These are phyloP conservation scores for Podila clonocystis DNA, from an alignment of 192 early-diverging fungal genomes.

Conservation along the genomic window DNA sequence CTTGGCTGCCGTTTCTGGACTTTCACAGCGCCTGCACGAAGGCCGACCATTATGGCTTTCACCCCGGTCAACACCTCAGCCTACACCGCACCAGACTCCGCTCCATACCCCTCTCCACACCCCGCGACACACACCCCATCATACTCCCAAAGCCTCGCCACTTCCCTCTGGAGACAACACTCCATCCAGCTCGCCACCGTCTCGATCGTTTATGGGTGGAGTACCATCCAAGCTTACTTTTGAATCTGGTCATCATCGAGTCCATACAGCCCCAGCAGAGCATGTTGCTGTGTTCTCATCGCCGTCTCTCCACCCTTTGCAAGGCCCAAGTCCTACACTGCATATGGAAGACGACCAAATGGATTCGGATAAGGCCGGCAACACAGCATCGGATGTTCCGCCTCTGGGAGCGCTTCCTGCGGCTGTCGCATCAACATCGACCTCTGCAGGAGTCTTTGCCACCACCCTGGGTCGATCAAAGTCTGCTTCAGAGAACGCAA, in stretches of 20 bases:
- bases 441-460: conserved; percentile 14
- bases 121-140: conserved; percentile 35
- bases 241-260: conserved; percentile 43
- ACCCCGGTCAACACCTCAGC: conserved; percentile 31
- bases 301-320: conserved; percentile 33
- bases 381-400: neutral
- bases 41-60: conserved; percentile 33
- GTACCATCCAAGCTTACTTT: conserved; percentile 22
- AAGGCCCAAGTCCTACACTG: conserved; percentile 11
- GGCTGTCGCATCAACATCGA: neutral
- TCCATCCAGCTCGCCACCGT: conserved; percentile 46
- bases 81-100: conserved; percentile 35
- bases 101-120: conserved; percentile 40
- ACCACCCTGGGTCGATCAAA: conserved; percentile 38
- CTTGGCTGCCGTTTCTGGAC: conserved; percentile 14
- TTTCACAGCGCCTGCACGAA: conserved; percentile 32
- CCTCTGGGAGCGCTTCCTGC: neutral
- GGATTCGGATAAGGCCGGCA: conserved; percentile 16
- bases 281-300: conserved; percentile 42
- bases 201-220: conserved; percentile 26
- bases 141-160: conserved; percentile 39
- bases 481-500: conserved; percentile 34
- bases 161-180: conserved; percentile 46
- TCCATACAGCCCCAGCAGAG: conserved; percentile 42
- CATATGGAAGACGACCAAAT: conserved; percentile 37